phyloP scores from a whole-genome alignment of 495 filamentous ascomycete species.

The Choiromyces venosus region DNA sequence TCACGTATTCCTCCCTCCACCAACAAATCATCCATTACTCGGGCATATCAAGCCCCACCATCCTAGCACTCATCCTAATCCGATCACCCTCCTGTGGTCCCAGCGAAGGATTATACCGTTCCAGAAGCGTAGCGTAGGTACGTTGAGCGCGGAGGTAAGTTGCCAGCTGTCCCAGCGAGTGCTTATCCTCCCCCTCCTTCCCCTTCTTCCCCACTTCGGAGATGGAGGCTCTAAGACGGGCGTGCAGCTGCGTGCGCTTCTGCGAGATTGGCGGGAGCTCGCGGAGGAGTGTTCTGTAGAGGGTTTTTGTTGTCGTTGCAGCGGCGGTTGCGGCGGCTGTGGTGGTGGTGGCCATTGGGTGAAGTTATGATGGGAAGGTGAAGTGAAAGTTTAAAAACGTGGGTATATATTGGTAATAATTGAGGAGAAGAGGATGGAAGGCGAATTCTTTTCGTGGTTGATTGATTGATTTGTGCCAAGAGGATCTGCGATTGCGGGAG shows the following conservation, averaged over 20 bases:
- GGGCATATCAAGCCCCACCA: slow-evolving; percentile 86
- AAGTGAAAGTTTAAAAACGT: too few species aligned
- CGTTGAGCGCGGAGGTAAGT: slow-evolving; percentile 78
- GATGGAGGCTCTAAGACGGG: slow-evolving; percentile 54
- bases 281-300: slow-evolving; percentile 86
- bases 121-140: slow-evolving; percentile 68
- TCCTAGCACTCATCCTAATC: slow-evolving; percentile 75
- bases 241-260: slow-evolving; percentile 57
- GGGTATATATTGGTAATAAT: too few species aligned
- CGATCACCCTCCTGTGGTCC: slow-evolving; percentile 64
- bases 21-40: slow-evolving; percentile 44
- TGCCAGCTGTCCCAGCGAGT: slow-evolving; percentile 68
- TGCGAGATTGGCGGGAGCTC: slow-evolving; percentile 72
- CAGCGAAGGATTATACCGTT: slow-evolving; percentile 90
- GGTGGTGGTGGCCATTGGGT: not conserved
- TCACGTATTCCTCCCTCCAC: slow-evolving; percentile 16
- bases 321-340: not conserved
- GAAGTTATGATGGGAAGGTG: too few species aligned
- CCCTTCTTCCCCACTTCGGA: slow-evolving; percentile 41
- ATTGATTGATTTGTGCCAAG: not conserved
- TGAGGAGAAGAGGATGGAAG: not conserved
- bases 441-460: not conserved
- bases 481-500: not conserved
- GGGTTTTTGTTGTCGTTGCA: slow-evolving; percentile 49
- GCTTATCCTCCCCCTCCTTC: slow-evolving; percentile 41